Conservation (phyloP, 2,329 filamentous ascomycete species). For the Pseudophaeomoniella oleicola region DNA sequence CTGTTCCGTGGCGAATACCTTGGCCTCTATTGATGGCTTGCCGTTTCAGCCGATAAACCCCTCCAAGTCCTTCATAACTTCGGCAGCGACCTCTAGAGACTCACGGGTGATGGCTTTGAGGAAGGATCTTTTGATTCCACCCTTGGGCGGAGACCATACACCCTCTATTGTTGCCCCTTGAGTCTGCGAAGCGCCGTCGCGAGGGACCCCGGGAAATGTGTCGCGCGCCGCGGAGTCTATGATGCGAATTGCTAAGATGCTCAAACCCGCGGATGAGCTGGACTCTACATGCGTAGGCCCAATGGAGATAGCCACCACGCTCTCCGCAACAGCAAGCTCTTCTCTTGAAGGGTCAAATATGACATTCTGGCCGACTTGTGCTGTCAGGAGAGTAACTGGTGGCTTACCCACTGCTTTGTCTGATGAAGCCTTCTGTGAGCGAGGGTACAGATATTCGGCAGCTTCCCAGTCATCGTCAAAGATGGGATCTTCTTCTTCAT, state of each 20-base stretch:
- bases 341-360: constrained; percentile 88
- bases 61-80: constrained; percentile 70
- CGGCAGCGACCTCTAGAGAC: constrained; percentile 56
- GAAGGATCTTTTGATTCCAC: constrained; percentile 63
- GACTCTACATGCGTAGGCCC: constrained; percentile 33
- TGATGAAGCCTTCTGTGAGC: constrained; percentile 15
- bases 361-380: constrained; percentile 72
- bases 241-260: constrained; percentile 54
- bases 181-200: constrained; percentile 29
- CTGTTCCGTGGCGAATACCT: no score
- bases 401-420: constrained; percentile 39
- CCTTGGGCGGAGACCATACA: constrained; percentile 75
- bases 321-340: constrained; percentile 85
- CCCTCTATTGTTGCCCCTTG: constrained; percentile 43
- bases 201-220: constrained; percentile 54
- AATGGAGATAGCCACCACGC: constrained; percentile 73
- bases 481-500: constrained; percentile 86
- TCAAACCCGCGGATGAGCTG: constrained; percentile 25
- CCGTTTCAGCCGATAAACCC: constrained; percentile 35
- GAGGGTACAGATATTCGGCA: constrained; percentile 61
- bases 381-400: constrained; percentile 79
- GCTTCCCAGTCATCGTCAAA: constrained; percentile 98
- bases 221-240: constrained; percentile 61
- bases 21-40: no score
- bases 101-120: constrained; percentile 58